phyloP scores from a whole-genome alignment of 306 rosid genomes.

The Psophocarpus tetragonolobus region DNA sequence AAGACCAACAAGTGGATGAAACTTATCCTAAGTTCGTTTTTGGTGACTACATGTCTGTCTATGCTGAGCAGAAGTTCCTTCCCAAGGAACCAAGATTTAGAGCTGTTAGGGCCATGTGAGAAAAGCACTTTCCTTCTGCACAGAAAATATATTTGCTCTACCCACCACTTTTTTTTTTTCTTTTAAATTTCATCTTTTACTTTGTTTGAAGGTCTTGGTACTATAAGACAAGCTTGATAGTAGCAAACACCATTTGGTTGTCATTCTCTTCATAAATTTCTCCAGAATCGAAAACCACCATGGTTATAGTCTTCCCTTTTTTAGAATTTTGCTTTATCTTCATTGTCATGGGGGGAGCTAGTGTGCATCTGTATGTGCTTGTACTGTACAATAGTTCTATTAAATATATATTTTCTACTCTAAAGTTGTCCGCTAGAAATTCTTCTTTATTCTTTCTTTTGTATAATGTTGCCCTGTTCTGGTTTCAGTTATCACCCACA shows the following conservation, averaged over 20 bases:
- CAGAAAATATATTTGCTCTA: conserved; percentile 17
- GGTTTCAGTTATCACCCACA: conserved; percentile 6
- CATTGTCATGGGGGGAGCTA: conserved; percentile 33
- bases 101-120: conserved; percentile 64
- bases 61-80: conserved; percentile 89
- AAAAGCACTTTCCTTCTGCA: conserved; percentile 1
- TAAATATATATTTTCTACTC: conserved; percentile 30
- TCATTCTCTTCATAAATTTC: conserved; percentile 34
- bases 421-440: conserved; percentile 9
- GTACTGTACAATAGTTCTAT: conserved; percentile 36
- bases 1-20: conserved; percentile 48
- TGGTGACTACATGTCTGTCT: conserved; percentile 89
- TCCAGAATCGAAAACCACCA: conserved; percentile 41
- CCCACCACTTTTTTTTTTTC: neutral
- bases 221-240: conserved; percentile 31
- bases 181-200: neutral
- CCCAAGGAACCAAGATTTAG: conserved; percentile 93
- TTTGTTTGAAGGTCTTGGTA: conserved; percentile 5
- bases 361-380: conserved; percentile 41
- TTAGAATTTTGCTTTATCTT: conserved; percentile 27
- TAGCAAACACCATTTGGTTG: conserved; percentile 47
- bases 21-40: conserved; percentile 85
- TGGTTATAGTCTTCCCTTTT: conserved; percentile 42
- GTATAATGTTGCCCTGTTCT: neutral
- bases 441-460: conserved; percentile 10